Evolutionary conservation across 805 yeast species (phyloP).

Genomic region (Pichia paraexigua): DNA sequence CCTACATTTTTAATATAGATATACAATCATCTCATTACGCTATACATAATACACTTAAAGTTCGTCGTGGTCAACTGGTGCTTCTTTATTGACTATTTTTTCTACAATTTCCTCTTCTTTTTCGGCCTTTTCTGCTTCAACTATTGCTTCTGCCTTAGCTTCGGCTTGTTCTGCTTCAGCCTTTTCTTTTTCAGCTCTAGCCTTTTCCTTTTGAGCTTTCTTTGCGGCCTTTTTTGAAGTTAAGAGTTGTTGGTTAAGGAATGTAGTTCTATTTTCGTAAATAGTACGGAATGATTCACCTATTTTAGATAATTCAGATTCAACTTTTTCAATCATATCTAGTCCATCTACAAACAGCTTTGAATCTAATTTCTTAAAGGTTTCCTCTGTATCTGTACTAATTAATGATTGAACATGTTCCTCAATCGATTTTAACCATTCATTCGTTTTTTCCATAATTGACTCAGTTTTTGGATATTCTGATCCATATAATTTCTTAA

Average conservation of each 20-base stretch:
- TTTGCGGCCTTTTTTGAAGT: constrained; percentile 6
- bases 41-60: background rate
- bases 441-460: background rate
- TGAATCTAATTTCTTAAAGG: constrained; percentile 11
- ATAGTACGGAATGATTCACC: constrained; percentile 19
- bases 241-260: constrained; percentile 15
- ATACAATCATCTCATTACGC: too few species aligned
- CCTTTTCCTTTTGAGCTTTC: constrained; percentile 16
- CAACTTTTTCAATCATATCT: constrained; percentile 22
- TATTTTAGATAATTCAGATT: constrained; percentile 10
- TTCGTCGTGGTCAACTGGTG: constrained; percentile 4
- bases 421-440: background rate
- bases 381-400: background rate
- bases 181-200: background rate
- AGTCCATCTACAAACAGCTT: constrained; percentile 24
- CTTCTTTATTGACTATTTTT: background rate
- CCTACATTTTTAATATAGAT: too few species aligned
- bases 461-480: background rate
- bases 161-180: background rate
- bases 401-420: background rate
- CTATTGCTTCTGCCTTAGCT: background rate
- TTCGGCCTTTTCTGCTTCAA: background rate
- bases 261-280: constrained; percentile 24
- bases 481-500: background rate
- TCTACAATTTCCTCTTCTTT: background rate